Conservation (phyloP, 2,329 filamentous ascomycete species). For the Metarhizium robertsii region DNA sequence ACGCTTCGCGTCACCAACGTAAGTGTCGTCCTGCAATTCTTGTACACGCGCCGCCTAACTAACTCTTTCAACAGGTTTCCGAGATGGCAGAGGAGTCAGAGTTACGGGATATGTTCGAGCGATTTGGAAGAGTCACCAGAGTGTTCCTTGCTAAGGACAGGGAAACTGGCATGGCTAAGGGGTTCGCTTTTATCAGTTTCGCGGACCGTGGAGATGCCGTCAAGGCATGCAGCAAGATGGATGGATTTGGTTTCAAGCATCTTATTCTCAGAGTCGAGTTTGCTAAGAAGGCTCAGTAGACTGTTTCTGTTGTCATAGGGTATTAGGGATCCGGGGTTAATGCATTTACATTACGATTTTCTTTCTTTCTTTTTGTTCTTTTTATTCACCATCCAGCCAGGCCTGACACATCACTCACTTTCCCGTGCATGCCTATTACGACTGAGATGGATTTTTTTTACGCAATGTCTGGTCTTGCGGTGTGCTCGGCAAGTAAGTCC, state of each 20-base stretch:
- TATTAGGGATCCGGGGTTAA: constrained; percentile 3
- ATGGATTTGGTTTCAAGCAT: constrained; percentile 86
- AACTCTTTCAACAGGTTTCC: constrained; percentile 54
- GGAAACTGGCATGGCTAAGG: constrained; percentile 93
- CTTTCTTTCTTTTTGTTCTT: not conserved
- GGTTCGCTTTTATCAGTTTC: constrained; percentile 98
- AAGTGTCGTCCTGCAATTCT: constrained; percentile 31
- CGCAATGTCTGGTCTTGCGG: not conserved
- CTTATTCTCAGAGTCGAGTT: constrained; percentile 82
- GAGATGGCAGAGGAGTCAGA: constrained; percentile 96
- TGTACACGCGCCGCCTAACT: constrained; percentile 16
- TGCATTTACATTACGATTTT: constrained; percentile 1
- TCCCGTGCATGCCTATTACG: not conserved
- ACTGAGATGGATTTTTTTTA: not conserved
- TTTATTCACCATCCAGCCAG: not conserved
- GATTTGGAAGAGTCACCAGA: constrained; percentile 90
- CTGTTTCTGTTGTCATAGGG: constrained; percentile 10
- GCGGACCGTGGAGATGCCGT: constrained; percentile 83
- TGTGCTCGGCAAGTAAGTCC: not conserved
- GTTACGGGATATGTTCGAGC: constrained; percentile 94
- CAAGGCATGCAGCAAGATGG: constrained; percentile 94
- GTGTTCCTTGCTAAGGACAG: constrained; percentile 98
- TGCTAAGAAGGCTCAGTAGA: constrained; percentile 59
- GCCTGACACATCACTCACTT: not conserved
- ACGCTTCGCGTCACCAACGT: constrained; percentile 98